Evolutionary conservation across 139 green algal species (phyloP), one percentile per base, ranked within the genome.

Genomic region (Diplosphaera chodatii): DNA sequence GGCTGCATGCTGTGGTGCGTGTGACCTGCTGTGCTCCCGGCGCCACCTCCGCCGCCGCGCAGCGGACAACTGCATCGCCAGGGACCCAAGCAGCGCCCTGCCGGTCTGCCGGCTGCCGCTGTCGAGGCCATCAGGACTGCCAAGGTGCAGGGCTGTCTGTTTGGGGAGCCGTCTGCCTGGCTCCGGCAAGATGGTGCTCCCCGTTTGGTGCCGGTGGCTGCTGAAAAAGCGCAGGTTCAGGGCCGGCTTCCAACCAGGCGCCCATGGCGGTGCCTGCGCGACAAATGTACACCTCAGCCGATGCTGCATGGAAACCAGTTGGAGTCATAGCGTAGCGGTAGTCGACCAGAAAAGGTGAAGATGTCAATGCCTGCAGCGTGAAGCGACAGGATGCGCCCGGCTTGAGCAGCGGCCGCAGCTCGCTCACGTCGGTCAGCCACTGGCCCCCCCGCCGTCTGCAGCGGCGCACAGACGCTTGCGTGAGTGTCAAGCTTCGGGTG

Each of bases 371-470:
- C 59, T 59, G 72, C 55, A 82, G 18, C 16, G 66, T 80, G 67
- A 82, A 85, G 29, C 68, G 69, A 70, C 77, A 83, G 63, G 65
- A 73, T 10, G 72, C 27, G 13, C 48, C 59, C 10, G 66, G 27
- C 16, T 37, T 40, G 40, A 86, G 25, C 32, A 83, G 74, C 28
- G 73, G 59, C 22, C 55, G 33, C 56, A 78, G 59, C 0, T 68
- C 41, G 3, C 74, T 82, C 22, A 84, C 77, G 69, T 89, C 84
- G 22, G 77, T 89, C 34, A 89, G 64, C 80, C 81, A 86, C 6
- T 63, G 66, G 0, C 81, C 84, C 10, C 78, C 66, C 25, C 81
- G 72, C 3, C 79, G 76, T 65, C 81, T 78, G 77, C 34, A 74
- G 3, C 1, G 15, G 15, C n/a, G 22, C 29, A 27, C 63, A 67